Evolutionary conservation across 2,329 filamentous ascomycete genomes (phyloP), one percentile per base, ranked within the genome.

Genomic region (Pseudogymnoascus sp.): DNA sequence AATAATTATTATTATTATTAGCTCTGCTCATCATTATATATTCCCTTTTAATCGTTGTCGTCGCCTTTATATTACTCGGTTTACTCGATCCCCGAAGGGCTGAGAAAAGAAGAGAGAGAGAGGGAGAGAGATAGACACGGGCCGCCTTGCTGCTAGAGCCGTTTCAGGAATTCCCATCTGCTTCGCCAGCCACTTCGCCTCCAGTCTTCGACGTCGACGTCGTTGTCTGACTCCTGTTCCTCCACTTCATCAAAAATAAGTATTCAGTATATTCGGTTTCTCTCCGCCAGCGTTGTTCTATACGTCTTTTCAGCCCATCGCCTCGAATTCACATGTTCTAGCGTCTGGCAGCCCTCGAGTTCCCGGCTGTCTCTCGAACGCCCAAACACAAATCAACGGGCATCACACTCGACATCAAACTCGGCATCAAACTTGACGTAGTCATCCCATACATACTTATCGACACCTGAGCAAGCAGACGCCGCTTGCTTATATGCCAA

Each of bases 151-250:
- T 55, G 16, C 49, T 55, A 55, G 49, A 55, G 49, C 49, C 49
- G 49, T 55, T 55, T 55, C 49, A 55, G 49, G 49, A 55, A 55
- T 55, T 55, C 49, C 49, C 49, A 55, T 55, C 49, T 55, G 49
- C 28, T 55, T 55, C 49, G 49, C 49, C 49, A 55, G 49, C 49
- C 49, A 55, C 49, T 55, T 55, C 49, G 49, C 49, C 49, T 35
- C 16, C 49, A 33, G 49, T 55, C 49, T 55, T 55, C 49, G 49
- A 55, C 49, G 49, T 33, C 49, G 49, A 55, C 49, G 49, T 55
- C 49, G 49, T 19, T 55, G 49, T 55, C 49, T 55, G 49, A 55
- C 49, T 55, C 49, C 49, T 55, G 49, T 22, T 22, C 49, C 28
- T 33, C 49, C 11, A 55, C 49, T 55, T 55, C 49, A 55, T 55